Evolutionary conservation across 371 early-diverging fungal species (phyloP).

Genomic region (Mucor saturninus): DNA sequence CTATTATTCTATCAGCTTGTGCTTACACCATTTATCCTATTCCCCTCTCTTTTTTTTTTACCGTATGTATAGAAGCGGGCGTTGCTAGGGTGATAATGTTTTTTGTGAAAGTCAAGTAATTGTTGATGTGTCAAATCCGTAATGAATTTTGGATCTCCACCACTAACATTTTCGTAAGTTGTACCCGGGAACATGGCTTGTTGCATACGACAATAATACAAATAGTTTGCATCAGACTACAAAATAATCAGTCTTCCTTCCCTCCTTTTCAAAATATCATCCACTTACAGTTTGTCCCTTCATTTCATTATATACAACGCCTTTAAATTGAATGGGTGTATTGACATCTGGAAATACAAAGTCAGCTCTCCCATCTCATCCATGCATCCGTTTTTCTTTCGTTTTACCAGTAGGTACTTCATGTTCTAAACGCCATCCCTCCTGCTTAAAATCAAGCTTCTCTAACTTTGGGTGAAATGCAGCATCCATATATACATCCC

Average conservation of each 20-base stretch:
- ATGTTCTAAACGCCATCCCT: slow-evolving; percentile 96
- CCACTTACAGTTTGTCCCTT: slow-evolving; percentile 84
- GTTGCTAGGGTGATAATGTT: slow-evolving; percentile 91
- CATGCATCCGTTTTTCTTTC: not conserved
- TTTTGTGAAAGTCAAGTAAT: slow-evolving; percentile 80
- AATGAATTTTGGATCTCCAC: slow-evolving; percentile 92
- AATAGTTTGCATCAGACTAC: slow-evolving; percentile 74
- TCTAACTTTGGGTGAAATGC: slow-evolving; percentile 82
- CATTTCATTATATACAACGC: slow-evolving; percentile 98
- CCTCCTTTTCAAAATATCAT: not conserved
- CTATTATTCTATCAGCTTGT: not conserved
- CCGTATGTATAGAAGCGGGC: slow-evolving; percentile 92
- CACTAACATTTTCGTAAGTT: slow-evolving; percentile 82
- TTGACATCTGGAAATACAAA: slow-evolving; percentile 38
- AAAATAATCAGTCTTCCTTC: not conserved
- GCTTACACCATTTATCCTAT: not conserved
- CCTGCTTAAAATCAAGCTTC: slow-evolving; percentile 86
- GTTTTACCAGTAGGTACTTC: slow-evolving; percentile 64
- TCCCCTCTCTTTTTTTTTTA: not conserved
- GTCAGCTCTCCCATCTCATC: not conserved
- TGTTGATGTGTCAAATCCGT: slow-evolving; percentile 86
- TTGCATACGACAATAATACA: slow-evolving; percentile 79
- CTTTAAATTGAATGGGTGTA: slow-evolving; percentile 77
- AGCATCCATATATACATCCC: slow-evolving; percentile 94
- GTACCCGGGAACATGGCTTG: slow-evolving; percentile 86